Percentiles rank a stretch among this genome's conserved stretches.
Conservation (phyloP, 768 basidiomycete species). For the Arthromyces matolae region DNA sequence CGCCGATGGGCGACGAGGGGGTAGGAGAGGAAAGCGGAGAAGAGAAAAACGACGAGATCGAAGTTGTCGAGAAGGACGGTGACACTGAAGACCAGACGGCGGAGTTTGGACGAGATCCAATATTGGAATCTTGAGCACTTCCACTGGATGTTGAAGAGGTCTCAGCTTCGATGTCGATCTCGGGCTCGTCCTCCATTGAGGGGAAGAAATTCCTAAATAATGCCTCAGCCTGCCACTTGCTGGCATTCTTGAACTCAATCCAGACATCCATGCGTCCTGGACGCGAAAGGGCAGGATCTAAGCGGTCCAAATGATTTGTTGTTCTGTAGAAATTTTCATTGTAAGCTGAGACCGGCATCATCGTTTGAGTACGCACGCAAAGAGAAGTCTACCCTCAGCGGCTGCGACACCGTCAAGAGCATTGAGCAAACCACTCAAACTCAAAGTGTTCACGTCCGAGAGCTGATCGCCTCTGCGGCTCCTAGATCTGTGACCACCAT, state of each 20-base stretch:
- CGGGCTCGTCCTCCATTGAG: constrained; percentile 50
- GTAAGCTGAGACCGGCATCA: constrained; percentile 2
- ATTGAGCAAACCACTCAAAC: constrained; percentile 77
- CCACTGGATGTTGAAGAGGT: constrained; percentile 6
- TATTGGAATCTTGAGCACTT: background rate
- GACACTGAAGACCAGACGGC: constrained; percentile 23
- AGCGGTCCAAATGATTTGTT: constrained; percentile 86
- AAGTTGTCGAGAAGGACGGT: constrained; percentile 24
- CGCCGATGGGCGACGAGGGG: constrained; percentile 31
- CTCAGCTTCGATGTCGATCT: constrained; percentile 32
- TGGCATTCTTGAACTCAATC: constrained; percentile 87
- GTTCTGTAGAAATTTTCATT: constrained; percentile 43
- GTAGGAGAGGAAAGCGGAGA: constrained; percentile 42
- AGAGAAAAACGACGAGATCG: constrained; percentile 30
- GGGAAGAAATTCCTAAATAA: constrained; percentile 93
- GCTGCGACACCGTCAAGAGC: constrained; percentile 85
- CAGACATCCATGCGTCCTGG: constrained; percentile 93
- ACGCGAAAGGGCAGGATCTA: constrained; percentile 88
- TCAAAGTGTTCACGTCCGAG: constrained; percentile 78
- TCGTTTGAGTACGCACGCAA: constrained; percentile 70
- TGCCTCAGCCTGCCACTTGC: constrained; percentile 80
- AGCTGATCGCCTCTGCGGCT: constrained; percentile 49
- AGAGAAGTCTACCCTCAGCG: constrained; percentile 82
- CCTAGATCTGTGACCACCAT: too few species aligned
- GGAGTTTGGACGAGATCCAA: constrained; percentile 14